Base-by-base conservation (phyloP, 192 early-diverging fungal species). In the Chytriomyces sp. region DNA sequence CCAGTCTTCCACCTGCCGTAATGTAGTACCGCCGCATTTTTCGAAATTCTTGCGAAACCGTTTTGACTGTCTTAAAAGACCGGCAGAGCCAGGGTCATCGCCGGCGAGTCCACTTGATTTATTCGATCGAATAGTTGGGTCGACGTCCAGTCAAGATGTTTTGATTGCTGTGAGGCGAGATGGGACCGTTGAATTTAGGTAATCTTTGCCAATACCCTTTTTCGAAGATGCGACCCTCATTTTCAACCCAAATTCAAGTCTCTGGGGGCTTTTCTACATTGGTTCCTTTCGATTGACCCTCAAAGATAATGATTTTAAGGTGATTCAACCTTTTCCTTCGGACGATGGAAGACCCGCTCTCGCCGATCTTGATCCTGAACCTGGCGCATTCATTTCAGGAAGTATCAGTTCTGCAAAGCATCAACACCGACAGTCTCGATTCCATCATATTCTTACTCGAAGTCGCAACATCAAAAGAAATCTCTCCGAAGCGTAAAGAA, bases 111-210 rank as follows among this genome's bases (percentile, higher is more conserved):
- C 20, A 13, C 24, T 13, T 23, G 65, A 67, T 23, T 13, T 45
- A 6, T 69, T 69, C n/a, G 68, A 69, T 26, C 68, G 68, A 7
- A 28, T 69, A 13, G 68, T 53, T n/a, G 26, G 68, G 1, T 57
- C 10, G n/a, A 7, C 16, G 8, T 23, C 24, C 20, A 46, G n/a
- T 24, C 28, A 46, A 23, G 49, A 69, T 50, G 45, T 69, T 11
- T 50, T 69, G n/a, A 7, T 24, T 5, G 23, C 26, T n/a, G 24
- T 69, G 8, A 9, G 68, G 11, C 45, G 45, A 7, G 68, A 69
- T 43, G 50, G 45, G 16, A 53, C 48, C 43, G 49, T 69, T 43
- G 68, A 69, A 57, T 57, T 69, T 50, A 69, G 65, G 65, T 67
- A 23, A 7, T 26, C 43, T 67, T 11, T 26, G 18, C 65, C 65